Evolutionary conservation across 768 basidiomycete genomes (phyloP).

Genomic region (Phylloporus sp.): DNA sequence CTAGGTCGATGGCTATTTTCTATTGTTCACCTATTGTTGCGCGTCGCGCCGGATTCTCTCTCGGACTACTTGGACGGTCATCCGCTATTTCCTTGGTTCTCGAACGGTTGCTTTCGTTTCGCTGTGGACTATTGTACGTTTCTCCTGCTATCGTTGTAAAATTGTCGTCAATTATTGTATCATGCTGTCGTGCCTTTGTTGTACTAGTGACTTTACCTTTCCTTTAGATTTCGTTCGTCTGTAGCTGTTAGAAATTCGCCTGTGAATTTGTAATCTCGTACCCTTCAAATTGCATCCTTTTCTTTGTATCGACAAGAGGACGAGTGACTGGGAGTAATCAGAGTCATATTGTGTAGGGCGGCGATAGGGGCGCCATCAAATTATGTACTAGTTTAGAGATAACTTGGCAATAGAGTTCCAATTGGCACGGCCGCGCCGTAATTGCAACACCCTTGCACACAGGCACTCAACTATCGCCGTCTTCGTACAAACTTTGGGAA

Average conservation of each 20-base stretch:
- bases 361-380: no score
- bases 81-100: neutral
- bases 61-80: slow-evolving; percentile 16
- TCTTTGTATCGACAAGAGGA: no score
- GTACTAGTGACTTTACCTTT: neutral
- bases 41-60: neutral
- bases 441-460: no score
- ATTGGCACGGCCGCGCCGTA: no score
- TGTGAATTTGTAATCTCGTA: no score
- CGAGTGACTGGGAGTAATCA: no score
- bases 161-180: slow-evolving; percentile 13
- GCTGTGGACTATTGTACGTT: slow-evolving; percentile 6
- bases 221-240: neutral
- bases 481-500: no score
- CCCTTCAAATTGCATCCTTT: no score
- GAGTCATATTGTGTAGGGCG: no score
- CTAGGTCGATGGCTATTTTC: slow-evolving; percentile 3
- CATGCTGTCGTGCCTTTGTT: slow-evolving; percentile 1
- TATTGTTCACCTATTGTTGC: slow-evolving; percentile 18
- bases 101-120: slow-evolving; percentile 3
- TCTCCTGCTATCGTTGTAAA: slow-evolving; percentile 3
- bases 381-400: no score
- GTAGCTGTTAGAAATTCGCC: slow-evolving; percentile 10
- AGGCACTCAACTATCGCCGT: no score
- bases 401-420: no score